Conservation (phyloP, 2,329 filamentous ascomycete species). For the Colletotrichum sp. region DNA sequence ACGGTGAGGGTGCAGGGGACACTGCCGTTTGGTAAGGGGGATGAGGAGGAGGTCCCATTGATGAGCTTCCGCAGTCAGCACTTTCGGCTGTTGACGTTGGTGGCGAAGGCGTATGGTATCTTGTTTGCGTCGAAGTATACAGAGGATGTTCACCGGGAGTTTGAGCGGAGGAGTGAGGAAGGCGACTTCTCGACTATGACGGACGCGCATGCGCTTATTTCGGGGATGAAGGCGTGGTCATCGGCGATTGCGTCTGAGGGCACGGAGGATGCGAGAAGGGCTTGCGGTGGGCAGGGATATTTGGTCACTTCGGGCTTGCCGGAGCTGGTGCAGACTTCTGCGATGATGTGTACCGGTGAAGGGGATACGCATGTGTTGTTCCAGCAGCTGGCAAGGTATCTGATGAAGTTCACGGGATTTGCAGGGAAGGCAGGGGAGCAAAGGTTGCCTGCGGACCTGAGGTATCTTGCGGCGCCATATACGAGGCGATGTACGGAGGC, state of each 20-base stretch:
- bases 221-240: background rate
- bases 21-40: background rate
- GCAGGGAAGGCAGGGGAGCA: background rate
- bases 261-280: background rate
- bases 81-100: background rate
- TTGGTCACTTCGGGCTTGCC: background rate
- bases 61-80: background rate
- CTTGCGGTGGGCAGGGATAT: background rate
- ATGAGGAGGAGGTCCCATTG: background rate
- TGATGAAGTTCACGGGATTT: background rate
- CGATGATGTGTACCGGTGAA: background rate
- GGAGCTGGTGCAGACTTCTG: background rate
- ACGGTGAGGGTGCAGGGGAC: background rate
- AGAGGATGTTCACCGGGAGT: background rate
- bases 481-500: background rate
- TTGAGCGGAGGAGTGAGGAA: background rate
- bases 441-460: background rate
- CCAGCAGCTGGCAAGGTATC: background rate
- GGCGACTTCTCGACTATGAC: background rate
- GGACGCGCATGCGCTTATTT: background rate
- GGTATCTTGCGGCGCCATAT: background rate
- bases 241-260: background rate
- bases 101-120: background rate
- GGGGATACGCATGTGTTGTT: background rate
- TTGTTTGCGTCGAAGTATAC: background rate